phyloP scores from a whole-genome alignment of 2,329 filamentous ascomycete species.

The Tolypocladium ophioglossoides region DNA sequence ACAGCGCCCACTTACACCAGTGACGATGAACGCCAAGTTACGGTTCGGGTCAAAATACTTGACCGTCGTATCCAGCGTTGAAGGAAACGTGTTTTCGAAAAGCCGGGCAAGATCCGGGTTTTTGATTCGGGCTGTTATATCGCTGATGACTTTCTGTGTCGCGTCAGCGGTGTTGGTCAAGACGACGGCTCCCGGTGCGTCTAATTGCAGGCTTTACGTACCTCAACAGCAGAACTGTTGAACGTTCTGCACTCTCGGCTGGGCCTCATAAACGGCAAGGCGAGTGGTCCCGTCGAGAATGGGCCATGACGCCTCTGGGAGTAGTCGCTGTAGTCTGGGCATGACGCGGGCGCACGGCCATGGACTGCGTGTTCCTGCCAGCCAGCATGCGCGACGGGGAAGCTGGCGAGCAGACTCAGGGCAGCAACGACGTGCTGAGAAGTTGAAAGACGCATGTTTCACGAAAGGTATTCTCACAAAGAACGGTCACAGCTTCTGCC shows the following conservation, averaged over 20 bases:
- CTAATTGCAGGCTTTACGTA: background rate
- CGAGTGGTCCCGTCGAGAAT: conserved; percentile 9
- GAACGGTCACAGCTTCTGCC: too few relatives aligned
- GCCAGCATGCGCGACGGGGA: background rate
- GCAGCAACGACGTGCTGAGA: background rate
- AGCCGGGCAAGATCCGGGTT: conserved; percentile 61
- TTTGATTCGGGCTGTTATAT: conserved; percentile 28
- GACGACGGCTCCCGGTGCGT: background rate
- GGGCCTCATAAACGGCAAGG: conserved; percentile 15
- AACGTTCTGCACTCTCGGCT: conserved; percentile 15
- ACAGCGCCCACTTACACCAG: conserved; percentile 63
- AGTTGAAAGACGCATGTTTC: background rate
- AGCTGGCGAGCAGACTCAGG: background rate
- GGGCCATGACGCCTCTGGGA: conserved; percentile 11
- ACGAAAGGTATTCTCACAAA: background rate
- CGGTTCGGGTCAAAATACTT: conserved; percentile 60
- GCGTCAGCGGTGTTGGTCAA: background rate
- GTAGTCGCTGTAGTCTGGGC: conserved; percentile 14
- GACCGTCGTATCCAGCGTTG: conserved; percentile 73
- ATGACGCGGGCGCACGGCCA: conserved; percentile 9
- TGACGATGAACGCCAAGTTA: conserved; percentile 67
- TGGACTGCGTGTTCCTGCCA: background rate
- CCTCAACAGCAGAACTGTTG: conserved; percentile 15
- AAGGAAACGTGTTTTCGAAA: conserved; percentile 77
- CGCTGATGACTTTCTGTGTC: conserved; percentile 13